phyloP scores from a whole-genome alignment of 2,329 filamentous ascomycete species.

The Botrytis deweyae region DNA sequence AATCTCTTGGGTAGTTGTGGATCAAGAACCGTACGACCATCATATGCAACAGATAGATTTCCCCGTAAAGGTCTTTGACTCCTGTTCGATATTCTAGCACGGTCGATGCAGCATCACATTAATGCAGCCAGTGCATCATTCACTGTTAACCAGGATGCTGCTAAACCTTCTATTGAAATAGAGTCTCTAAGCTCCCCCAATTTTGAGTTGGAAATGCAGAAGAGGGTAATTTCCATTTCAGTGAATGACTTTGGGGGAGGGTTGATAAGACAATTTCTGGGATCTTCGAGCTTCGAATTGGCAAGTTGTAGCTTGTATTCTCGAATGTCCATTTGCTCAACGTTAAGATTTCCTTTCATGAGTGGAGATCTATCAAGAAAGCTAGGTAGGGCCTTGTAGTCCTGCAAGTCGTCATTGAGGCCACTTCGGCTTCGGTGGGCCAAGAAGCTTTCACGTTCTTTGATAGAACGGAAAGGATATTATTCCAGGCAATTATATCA shows the following conservation, averaged over 20 bases:
- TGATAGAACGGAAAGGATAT: neutral
- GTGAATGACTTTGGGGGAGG: slow-evolving; percentile 4
- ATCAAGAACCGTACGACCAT: neutral
- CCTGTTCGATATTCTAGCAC: neutral
- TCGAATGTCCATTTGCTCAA: slow-evolving; percentile 12
- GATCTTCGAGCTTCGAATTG: slow-evolving; percentile 8
- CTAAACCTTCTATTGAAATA: neutral
- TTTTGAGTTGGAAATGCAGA: neutral
- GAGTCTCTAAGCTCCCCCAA: neutral
- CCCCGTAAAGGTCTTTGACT: neutral
- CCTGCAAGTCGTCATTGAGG: neutral
- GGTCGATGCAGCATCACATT: slow-evolving; percentile 8
- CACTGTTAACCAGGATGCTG: slow-evolving; percentile 4
- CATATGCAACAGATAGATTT: slow-evolving; percentile 9
- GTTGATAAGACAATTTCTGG: neutral
- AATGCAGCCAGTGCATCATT: slow-evolving; percentile 9
- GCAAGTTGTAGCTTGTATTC: slow-evolving; percentile 5
- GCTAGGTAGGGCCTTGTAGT: neutral
- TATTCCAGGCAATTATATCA: slow-evolving; percentile 14
- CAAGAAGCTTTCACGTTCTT: slow-evolving; percentile 12
- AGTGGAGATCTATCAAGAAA: slow-evolving; percentile 15
- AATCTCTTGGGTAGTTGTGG: neutral
- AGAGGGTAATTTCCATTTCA: slow-evolving; percentile 13
- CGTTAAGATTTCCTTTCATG: neutral
- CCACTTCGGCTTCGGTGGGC: neutral